A percentile compares a stretch with the other conserved stretches of the same genome.
Evolutionary conservation across 306 rosid species (phyloP).

Genomic region (Gastrolobium villosum): DNA sequence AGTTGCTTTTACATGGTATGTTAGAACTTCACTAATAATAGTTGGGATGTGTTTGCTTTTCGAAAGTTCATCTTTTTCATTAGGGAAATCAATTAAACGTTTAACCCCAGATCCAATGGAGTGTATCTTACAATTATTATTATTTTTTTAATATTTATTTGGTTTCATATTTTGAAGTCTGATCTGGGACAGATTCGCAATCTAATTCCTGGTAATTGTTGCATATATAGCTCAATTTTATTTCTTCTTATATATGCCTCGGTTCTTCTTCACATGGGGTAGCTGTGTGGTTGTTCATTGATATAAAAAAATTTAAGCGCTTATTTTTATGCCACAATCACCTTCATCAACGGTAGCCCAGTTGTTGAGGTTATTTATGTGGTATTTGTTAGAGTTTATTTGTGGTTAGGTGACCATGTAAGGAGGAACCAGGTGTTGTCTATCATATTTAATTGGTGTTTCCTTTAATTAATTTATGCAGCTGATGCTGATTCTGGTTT

Average conservation of each 20-base stretch:
- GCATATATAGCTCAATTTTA: constrained; percentile 41
- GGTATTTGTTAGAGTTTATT: constrained; percentile 21
- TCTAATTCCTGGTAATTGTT: constrained; percentile 91
- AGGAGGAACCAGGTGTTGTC: too few species aligned
- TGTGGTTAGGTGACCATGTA: not conserved
- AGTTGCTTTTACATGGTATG: constrained; percentile 94
- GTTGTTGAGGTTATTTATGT: constrained; percentile 34
- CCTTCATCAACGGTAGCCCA: constrained; percentile 23
- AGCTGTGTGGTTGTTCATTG: constrained; percentile 14
- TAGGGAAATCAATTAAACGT: not conserved
- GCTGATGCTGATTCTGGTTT: constrained; percentile 72
- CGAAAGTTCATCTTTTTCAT: too few species aligned
- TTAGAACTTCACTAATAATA: not conserved
- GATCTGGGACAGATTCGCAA: constrained; percentile 89
- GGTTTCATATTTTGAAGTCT: constrained; percentile 81
- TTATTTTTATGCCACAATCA: constrained; percentile 22
- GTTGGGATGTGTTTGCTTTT: constrained; percentile 22
- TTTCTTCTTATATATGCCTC: constrained; percentile 37
- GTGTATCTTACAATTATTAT: constrained; percentile 59
- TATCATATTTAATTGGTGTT: not conserved
- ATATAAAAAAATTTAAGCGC: not conserved
- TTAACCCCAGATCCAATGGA: constrained; percentile 35
- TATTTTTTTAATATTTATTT: constrained; percentile 47
- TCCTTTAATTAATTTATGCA: constrained; percentile 45
- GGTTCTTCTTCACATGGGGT: constrained; percentile 16